These are phyloP conservation scores for barrel medic (Medicago truncatula) DNA, from an alignment of 306 rosid species.

Conservation along the genomic window DNA sequence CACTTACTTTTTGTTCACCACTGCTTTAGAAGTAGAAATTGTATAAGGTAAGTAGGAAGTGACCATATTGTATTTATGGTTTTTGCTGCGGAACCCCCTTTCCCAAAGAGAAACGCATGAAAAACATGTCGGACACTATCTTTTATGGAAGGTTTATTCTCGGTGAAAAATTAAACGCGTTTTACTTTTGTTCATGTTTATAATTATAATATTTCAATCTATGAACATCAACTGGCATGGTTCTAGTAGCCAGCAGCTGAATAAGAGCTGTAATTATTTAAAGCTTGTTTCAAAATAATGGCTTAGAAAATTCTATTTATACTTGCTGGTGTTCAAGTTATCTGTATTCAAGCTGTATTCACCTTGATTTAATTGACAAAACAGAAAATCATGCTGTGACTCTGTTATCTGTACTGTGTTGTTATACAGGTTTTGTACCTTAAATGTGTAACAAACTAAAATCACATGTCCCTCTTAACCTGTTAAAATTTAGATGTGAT, in stretches of 20 bases:
- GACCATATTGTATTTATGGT: slow-evolving; percentile 26
- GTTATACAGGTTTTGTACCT: not conserved
- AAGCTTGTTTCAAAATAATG: slow-evolving; percentile 31
- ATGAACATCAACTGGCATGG: not conserved
- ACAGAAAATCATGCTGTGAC: not conserved
- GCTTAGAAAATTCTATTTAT: slow-evolving; percentile 19
- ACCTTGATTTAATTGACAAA: not conserved
- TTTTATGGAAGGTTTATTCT: slow-evolving; percentile 5
- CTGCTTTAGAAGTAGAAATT: slow-evolving; percentile 23
- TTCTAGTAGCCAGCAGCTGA: slow-evolving; percentile 11
- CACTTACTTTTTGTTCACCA: slow-evolving; percentile 16
- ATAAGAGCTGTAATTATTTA: slow-evolving; percentile 12
- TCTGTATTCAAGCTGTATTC: not conserved
- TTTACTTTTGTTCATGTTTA: not conserved
- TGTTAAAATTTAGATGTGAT: not conserved
- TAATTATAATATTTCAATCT: not conserved
- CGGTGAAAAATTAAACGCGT: not conserved
- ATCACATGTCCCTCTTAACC: not conserved
- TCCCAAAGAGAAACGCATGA: not conserved
- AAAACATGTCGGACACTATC: not conserved
- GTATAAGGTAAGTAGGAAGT: slow-evolving; percentile 17
- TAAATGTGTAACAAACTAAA: not conserved
- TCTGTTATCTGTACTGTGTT: not conserved
- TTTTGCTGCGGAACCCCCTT: not conserved
- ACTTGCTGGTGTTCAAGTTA: not conserved